Base-by-base conservation (phyloP, 805 yeast species). In the Danielozyma ontarioensis region DNA sequence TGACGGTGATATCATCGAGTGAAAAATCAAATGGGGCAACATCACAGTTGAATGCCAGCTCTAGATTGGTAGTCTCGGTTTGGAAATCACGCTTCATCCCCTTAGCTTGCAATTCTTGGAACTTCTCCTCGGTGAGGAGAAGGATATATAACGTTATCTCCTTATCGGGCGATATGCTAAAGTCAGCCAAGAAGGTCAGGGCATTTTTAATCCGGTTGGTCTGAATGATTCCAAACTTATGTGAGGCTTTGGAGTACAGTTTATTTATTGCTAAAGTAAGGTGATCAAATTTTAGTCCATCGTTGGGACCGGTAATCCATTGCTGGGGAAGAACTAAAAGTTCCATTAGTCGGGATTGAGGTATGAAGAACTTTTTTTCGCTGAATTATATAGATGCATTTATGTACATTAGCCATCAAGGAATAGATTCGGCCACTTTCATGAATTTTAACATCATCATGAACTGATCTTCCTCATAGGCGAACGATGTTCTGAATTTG, bases 231-330 rank as follows among this genome's bases (percentile, higher is more conserved):
- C 62, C 58, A 43, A 56, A 77, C 40, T 62, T 63, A 48, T 39
- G 62, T 35, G 70, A 54, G 7, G 73, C 70, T 37, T 68, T 71
- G 39, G 68, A 57, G 48, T 76, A 77, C 1, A 76, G 76, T 34
- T 62, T 58, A 46, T 77, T 77, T 36, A 77, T 50, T n/a, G 70
- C 12, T 5, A 23, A 8, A n/a, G 13, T 13, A 5, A 5, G 11
- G 14, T 24, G 26, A 7, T 12, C 6, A 12, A n/a, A n/a, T n/a
- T n/a, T n/a, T n/a, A n/a, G n/a, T n/a, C n/a, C n/a, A n/a, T n/a
- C n/a, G n/a, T n/a, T n/a, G n/a, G n/a, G n/a, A n/a, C n/a, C n/a
- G n/a, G n/a, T n/a, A n/a, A n/a, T n/a, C n/a, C n/a, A n/a, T n/a
- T n/a, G n/a, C n/a, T n/a, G n/a, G n/a, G n/a, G n/a, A n/a, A n/a